Evolutionary conservation across 768 basidiomycete genomes (phyloP).

Genomic region (Tubosaeta sp.): DNA sequence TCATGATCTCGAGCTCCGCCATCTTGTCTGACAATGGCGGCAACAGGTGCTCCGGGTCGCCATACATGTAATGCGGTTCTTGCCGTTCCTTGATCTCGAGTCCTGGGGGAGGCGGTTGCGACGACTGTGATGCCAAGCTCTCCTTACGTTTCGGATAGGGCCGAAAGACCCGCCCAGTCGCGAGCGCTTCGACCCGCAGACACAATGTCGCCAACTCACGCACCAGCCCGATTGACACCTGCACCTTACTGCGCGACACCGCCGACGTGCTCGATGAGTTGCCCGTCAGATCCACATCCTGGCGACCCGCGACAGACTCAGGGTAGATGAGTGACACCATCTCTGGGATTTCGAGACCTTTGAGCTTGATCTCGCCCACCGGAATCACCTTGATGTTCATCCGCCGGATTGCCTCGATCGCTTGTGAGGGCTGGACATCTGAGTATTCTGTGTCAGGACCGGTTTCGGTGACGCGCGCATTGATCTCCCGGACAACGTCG

Average conservation of each 20-base stretch:
- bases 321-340: conserved; percentile 84
- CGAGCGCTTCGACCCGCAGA: conserved; percentile 75
- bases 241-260: conserved; percentile 38
- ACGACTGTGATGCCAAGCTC: conserved; percentile 15
- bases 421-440: conserved; percentile 49
- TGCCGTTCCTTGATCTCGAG: conserved; percentile 19
- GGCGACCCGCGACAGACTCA: conserved; percentile 62
- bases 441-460: conserved; percentile 61
- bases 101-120: conserved; percentile 10
- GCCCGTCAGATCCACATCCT: conserved; percentile 45
- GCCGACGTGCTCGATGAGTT: conserved; percentile 10
- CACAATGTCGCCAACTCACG: conserved; percentile 68
- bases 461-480: conserved; percentile 51
- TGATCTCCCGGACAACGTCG: conserved; percentile 81
- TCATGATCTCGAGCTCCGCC: conserved; percentile 66
- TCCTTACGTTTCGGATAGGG: conserved; percentile 35
- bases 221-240: conserved; percentile 71
- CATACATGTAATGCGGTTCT: conserved; percentile 42
- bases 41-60: conserved; percentile 59
- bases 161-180: conserved; percentile 58
- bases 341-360: conserved; percentile 92
- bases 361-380: conserved; percentile 90
- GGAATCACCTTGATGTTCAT: conserved; percentile 65
- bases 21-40: conserved; percentile 68
- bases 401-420: conserved; percentile 70